Evolutionary conservation across 2,329 filamentous ascomycete genomes (phyloP).

Genomic region (Colletotrichum sansevieriae): DNA sequence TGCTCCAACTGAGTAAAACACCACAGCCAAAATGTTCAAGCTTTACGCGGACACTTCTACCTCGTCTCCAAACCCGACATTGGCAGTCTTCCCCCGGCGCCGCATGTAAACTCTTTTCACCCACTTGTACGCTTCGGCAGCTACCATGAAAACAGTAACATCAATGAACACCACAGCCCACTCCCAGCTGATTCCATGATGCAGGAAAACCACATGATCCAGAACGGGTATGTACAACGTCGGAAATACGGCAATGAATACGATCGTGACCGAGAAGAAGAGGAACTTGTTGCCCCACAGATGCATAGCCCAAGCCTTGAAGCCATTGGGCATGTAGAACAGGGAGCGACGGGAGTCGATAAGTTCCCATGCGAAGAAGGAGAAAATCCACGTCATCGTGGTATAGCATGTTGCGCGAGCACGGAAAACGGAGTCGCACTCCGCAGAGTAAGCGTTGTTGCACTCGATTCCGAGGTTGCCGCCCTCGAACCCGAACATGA

Average conservation of each 20-base stretch:
- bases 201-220: constrained; percentile 71
- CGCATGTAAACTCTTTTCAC: constrained; percentile 70
- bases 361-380: no score
- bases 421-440: no score
- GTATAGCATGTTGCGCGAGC: no score
- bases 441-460: no score
- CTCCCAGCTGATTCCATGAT: constrained; percentile 72
- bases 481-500: no score
- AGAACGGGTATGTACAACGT: constrained; percentile 71
- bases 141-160: constrained; percentile 68
- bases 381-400: no score
- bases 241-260: constrained; percentile 63
- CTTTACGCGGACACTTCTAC: background rate
- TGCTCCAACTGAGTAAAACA: background rate
- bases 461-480: no score
- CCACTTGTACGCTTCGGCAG: constrained; percentile 77
- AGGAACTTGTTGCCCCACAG: constrained; percentile 68
- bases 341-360: no score
- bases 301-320: no score
- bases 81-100: constrained; percentile 33
- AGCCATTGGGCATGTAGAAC: no score
- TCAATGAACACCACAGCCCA: constrained; percentile 65
- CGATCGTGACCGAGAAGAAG: constrained; percentile 71
- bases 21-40: no score
- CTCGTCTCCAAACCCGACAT: constrained; percentile 10